Base-by-base conservation (phyloP, 2,329 filamentous ascomycete species). In the Fusarium sp. region DNA sequence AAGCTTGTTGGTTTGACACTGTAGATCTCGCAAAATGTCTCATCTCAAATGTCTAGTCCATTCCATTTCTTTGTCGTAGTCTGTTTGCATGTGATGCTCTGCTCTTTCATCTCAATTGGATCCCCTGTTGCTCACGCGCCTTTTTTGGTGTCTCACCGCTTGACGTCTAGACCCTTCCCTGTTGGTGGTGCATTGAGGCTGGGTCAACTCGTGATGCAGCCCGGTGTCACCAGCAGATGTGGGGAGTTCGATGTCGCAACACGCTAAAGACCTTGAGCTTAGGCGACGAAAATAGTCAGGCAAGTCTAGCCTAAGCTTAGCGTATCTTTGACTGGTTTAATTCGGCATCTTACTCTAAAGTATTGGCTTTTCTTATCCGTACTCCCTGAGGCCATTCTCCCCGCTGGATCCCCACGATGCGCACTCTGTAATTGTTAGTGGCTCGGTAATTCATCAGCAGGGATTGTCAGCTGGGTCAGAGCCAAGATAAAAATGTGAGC, bases 131-230 rank as follows among this genome's bases (percentile, higher is more conserved):
- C 58, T 73, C 70, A 73, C 70, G 66, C 70, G 70, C 66, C 41
- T 19, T 56, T 56, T 56, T 51, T 21, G 48, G 31, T 70, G 66
- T 73, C 68, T 72, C 70, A 73, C 70, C 69, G 69, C 70, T 41
- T 23, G 19, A 35, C 51, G 27, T 62, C 65, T 38, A 51, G 60
- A 46, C 39, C 52, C 39, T 39, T 7, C 29, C 35, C 6, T 48
- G 15, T 59, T 57, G 54, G 45, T 60, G 56, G 35, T 16, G 55
- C 18, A 42, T 55, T 38, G 49, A 69, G 66, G 51, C 66, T 69
- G 64, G 42, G 64, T 16, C 35, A 45, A 45, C 31, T 25, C 46
- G 35, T 51, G 62, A 66, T 45, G 44, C 61, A 60, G 45, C n/a
- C n/a, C n/a, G n/a, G n/a, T 25, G 29, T 51, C 33, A 51, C 51